Evolutionary conservation across 495 filamentous ascomycete genomes (phyloP), one percentile per base, ranked within the genome.

Genomic region (Beverwykella pulmonaria): DNA sequence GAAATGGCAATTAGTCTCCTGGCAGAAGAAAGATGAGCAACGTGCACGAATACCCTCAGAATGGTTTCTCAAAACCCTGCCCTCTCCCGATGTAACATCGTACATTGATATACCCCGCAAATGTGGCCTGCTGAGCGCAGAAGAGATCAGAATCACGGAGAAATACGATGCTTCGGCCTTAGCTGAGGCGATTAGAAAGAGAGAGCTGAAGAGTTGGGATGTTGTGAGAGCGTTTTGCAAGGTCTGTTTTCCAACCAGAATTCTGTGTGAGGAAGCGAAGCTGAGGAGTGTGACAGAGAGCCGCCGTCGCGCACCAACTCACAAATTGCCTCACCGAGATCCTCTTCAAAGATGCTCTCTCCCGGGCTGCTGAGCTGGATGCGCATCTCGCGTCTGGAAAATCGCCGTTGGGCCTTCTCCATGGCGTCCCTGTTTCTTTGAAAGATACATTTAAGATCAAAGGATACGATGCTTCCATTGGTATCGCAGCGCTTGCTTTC

Each of bases 171-270:
- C 86, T 0, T 80, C 79, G 1, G 78, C 75, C 14, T 74, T 88
- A 19, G 70, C 84, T 8, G 61, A 74, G 7, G 79, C 74, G 15
- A 86, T 89, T 22, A 74, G 74, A 5, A 73, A 63, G 6, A 74
- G 79, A n/a, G 72, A 73, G 57, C 77, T 83, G 59, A 86, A 78
- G 32, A 78, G 81, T 27, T 72, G 83, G 26, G 83, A 86, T 57
- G 85, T 88, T 22, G 78, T 79, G 14, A 76, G 72, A 29, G 84
- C 80, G n/a, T 88, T 88, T 71, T 86, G 83, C 72, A 90, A 89
- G 77, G 80, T 83, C 61, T 15, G 59, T 26, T 2, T 4, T 7
- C 17, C 5, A 44, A 44, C 15, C 3, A 12, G 30, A 12, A 12
- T 34, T 44, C 39, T 14, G 3, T 10, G 39, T 44, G 2, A 44